Percentiles rank a stretch among this genome's conserved stretches.
Conservation (phyloP, 495 filamentous ascomycete species). For the Penicillium herquei region DNA sequence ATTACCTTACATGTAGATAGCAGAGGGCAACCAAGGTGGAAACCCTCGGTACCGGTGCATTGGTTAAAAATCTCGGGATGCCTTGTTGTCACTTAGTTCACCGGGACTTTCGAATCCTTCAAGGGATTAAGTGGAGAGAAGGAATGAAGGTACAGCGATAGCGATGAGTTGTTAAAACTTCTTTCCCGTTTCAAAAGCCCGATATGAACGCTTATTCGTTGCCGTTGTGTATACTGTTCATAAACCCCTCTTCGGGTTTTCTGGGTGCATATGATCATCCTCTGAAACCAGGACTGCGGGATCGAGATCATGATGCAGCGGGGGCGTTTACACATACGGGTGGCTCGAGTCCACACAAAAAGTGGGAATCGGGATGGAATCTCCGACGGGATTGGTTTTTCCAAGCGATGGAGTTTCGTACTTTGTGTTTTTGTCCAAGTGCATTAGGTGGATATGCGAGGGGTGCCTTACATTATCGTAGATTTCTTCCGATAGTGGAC, state of each 20-base stretch:
- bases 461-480: not conserved
- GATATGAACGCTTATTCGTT: no score
- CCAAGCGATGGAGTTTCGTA: not conserved
- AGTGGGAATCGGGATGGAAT: not conserved
- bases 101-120: no score
- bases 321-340: constrained; percentile 8
- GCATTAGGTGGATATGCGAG: constrained; percentile 2
- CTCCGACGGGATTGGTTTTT: not conserved
- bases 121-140: no score
- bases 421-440: not conserved
- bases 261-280: constrained; percentile 15
- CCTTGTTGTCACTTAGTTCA: not conserved
- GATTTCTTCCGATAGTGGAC: not conserved
- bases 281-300: constrained; percentile 16
- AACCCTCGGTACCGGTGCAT: not conserved
- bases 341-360: not conserved
- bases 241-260: not conserved
- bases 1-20: not conserved
- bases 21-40: not conserved
- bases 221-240: no score
- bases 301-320: constrained; percentile 4
- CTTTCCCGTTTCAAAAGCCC: no score
- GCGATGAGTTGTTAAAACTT: no score
- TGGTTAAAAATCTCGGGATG: not conserved
- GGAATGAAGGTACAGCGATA: no score